Evolutionary conservation across 2,329 filamentous ascomycete genomes (phyloP).

Genomic region (Pseudogymnoascus sp.): DNA sequence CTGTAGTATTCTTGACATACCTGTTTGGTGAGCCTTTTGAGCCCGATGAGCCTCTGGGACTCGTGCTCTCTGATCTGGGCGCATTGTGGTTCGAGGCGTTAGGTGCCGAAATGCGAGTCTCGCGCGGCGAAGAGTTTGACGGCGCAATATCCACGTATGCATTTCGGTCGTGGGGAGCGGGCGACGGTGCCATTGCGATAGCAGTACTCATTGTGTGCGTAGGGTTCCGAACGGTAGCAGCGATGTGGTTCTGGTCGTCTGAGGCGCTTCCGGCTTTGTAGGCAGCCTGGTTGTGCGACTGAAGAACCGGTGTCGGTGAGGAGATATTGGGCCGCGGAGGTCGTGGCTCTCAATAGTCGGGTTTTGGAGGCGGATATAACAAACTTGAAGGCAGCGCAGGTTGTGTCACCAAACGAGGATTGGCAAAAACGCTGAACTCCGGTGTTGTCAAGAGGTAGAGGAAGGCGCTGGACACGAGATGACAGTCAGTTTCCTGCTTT

Average conservation of each 20-base stretch:
- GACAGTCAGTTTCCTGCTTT: background rate
- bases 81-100: slow-evolving; percentile 36
- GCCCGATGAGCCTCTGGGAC: slow-evolving; percentile 38
- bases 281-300: background rate
- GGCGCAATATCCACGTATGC: slow-evolving; percentile 44
- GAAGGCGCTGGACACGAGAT: background rate
- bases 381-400: background rate
- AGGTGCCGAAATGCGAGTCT: slow-evolving; percentile 25
- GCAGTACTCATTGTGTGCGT: slow-evolving; percentile 52
- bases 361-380: background rate
- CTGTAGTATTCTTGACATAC: slow-evolving; percentile 37
- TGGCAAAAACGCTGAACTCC: background rate
- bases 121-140: slow-evolving; percentile 19
- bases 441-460: background rate
- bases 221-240: slow-evolving; percentile 3
- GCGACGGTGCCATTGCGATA: slow-evolving; percentile 60
- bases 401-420: background rate
- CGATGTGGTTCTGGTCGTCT: background rate
- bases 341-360: background rate
- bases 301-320: background rate
- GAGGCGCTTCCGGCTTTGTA: background rate
- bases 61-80: slow-evolving; percentile 45
- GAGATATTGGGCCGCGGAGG: background rate
- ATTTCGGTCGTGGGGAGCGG: slow-evolving; percentile 57
- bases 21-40: slow-evolving; percentile 51